Evolutionary conservation across 2,329 filamentous ascomycete species (phyloP), one percentile per base, ranked within the genome.

Genomic region (Amesomyces nigricolor): DNA sequence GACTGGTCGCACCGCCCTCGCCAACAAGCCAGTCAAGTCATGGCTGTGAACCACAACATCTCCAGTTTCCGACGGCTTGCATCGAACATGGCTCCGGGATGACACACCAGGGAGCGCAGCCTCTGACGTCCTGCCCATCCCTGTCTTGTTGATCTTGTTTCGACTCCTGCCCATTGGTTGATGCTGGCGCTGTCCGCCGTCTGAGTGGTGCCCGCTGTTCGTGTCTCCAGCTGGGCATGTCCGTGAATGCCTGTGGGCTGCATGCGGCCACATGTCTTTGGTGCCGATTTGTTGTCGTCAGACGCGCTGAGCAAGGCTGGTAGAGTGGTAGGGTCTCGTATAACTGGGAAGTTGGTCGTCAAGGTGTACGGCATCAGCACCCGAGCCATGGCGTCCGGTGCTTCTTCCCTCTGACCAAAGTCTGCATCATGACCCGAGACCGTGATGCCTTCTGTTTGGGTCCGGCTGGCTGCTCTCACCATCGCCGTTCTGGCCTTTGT

Each of bases 361-460:
- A 32, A 53, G 37, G 16, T 43, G 37, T 45, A 53, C 37, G 38
- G 29, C 46, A 19, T 43, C 47, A 19, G 14, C 22, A 26, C n/a
- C 35, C 11, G 16, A 30, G 26, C 42, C 16, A 53, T 60, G 52
- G 13, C 26, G 10, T n/a, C 32, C 32, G 5, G 42, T 51, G 46
- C 17, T n/a, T 30, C 22, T 38, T 35, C 35, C 22, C 22, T 38
- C 11, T 17, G 14, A n/a, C 30, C 10, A 40, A 40, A n/a, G 38
- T 45, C 48, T 51, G 39, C 60, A 62, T 35, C 50, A 63, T 62
- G 61, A 61, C 30, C 57, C 55, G 51, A 37, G 32, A 53, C 30
- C 56, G 58, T 46, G 37, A 63, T 63, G 61, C 54, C 40, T 53
- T 48, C 47, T 37, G 37, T 46, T n/a, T 44, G 43, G 44, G 49